Conservation (phyloP, 2,329 filamentous ascomycete genomes). For the Hymenoscyphus fraxineus region DNA sequence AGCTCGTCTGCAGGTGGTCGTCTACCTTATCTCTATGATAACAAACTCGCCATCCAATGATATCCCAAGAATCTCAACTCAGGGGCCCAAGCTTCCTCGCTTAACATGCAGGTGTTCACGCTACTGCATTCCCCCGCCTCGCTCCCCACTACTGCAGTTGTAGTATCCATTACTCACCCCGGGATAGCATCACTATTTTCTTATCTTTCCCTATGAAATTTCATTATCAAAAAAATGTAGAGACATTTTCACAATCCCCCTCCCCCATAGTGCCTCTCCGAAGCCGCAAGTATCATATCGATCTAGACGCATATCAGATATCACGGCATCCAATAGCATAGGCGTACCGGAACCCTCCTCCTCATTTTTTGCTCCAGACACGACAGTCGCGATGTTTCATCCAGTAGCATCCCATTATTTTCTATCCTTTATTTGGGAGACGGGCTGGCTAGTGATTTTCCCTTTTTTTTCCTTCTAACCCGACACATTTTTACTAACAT, state of each 20-base stretch:
- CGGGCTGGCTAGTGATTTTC: background rate
- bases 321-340: background rate
- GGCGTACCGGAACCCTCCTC: background rate
- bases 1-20: background rate
- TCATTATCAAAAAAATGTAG: background rate
- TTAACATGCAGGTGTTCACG: slow-evolving; percentile 2
- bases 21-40: background rate
- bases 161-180: slow-evolving; percentile 4
- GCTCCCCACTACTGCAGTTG: background rate
- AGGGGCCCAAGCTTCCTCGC: background rate
- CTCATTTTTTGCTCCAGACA: background rate
- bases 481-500: background rate
- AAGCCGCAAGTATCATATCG: background rate
- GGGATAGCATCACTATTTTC: background rate
- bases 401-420: background rate
- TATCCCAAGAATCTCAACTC: background rate
- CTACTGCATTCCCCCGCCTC: slow-evolving; percentile 6
- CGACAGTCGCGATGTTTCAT: background rate
- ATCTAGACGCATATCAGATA: slow-evolving; percentile 3
- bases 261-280: slow-evolving; percentile 1
- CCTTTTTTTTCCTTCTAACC: background rate
- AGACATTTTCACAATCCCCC: background rate
- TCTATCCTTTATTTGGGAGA: background rate
- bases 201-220: background rate
- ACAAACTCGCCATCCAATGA: background rate